Percentiles rank a stretch among this genome's conserved stretches.
Conservation (phyloP, 768 basidiomycete genomes). For the Boletus reticuloceps region DNA sequence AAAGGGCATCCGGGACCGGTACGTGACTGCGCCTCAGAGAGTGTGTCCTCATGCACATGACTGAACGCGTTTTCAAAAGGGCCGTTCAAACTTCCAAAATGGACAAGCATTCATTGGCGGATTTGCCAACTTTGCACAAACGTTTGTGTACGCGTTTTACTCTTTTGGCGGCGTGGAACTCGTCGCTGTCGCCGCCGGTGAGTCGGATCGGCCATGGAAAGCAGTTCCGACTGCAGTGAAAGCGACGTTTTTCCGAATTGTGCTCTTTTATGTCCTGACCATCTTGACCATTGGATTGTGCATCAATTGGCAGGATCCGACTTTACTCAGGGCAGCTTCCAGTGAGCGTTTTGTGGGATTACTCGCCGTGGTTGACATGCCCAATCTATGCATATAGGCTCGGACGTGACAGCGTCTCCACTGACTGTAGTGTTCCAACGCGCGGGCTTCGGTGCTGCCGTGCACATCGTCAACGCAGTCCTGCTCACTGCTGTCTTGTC, state of each 20-base stretch:
- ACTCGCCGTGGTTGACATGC: not conserved
- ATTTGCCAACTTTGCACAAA: conserved; percentile 50
- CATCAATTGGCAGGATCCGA: conserved; percentile 58
- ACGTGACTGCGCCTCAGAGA: conserved; percentile 12
- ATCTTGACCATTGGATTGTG: conserved; percentile 65
- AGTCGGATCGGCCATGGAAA: conserved; percentile 61
- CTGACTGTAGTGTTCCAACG: conserved; percentile 62
- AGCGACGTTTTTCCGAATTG: conserved; percentile 64
- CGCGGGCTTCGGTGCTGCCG: conserved; percentile 60
- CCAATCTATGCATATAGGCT: conserved; percentile 28
- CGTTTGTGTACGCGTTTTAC: conserved; percentile 69
- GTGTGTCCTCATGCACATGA: not conserved
- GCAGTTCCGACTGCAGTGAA: conserved; percentile 64
- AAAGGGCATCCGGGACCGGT: conserved; percentile 58
- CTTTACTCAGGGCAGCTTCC: conserved; percentile 45
- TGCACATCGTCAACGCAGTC: conserved; percentile 64
- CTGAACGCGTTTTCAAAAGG: conserved; percentile 33
- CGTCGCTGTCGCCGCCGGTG: conserved; percentile 71
- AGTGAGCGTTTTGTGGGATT: conserved; percentile 25
- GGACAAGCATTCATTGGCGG: conserved; percentile 54
- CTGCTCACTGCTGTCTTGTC: conserved; percentile 65
- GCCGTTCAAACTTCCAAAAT: conserved; percentile 48
- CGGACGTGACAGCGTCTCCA: conserved; percentile 55
- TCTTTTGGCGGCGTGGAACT: conserved; percentile 69
- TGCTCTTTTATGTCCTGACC: conserved; percentile 62